phyloP scores from a whole-genome alignment of 1,284 basidiomycete genomes.

The Uromyces viciae-fabae region DNA sequence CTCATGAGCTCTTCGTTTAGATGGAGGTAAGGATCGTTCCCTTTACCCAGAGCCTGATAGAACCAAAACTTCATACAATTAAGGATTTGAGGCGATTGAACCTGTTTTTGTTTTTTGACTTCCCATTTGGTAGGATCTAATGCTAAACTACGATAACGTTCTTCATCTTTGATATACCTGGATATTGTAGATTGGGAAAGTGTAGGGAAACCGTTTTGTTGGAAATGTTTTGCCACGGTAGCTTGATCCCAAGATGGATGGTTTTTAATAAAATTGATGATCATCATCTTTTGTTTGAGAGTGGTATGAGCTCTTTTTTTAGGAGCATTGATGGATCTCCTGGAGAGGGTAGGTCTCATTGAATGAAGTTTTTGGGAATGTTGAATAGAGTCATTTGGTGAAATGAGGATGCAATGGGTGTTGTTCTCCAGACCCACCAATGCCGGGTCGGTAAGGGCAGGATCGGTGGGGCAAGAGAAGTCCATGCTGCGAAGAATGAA shows the following conservation, averaged over 20 bases:
- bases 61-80: slow-evolving; percentile 39
- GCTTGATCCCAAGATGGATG: slow-evolving; percentile 35
- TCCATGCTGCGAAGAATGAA: background rate
- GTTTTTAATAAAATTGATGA: slow-evolving; percentile 32
- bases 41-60: slow-evolving; percentile 15
- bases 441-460: slow-evolving; percentile 15
- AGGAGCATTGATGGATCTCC: background rate
- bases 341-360: background rate
- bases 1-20: background rate
- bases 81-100: slow-evolving; percentile 19
- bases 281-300: slow-evolving; percentile 35
- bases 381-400: background rate
- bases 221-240: slow-evolving; percentile 39
- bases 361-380: background rate
- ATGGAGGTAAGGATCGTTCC: background rate
- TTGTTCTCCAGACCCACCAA: background rate
- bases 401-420: background rate
- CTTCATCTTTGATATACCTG: slow-evolving; percentile 41
- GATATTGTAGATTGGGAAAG: slow-evolving; percentile 45
- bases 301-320: slow-evolving; percentile 40
- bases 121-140: slow-evolving; percentile 20
- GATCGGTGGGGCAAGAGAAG: slow-evolving; percentile 8
- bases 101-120: slow-evolving; percentile 39
- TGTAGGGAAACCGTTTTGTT: slow-evolving; percentile 31
- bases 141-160: slow-evolving; percentile 23